These are phyloP conservation scores for Theobroma grandiflorum DNA, from an alignment of 441 rosid species.

Conservation along the genomic window DNA sequence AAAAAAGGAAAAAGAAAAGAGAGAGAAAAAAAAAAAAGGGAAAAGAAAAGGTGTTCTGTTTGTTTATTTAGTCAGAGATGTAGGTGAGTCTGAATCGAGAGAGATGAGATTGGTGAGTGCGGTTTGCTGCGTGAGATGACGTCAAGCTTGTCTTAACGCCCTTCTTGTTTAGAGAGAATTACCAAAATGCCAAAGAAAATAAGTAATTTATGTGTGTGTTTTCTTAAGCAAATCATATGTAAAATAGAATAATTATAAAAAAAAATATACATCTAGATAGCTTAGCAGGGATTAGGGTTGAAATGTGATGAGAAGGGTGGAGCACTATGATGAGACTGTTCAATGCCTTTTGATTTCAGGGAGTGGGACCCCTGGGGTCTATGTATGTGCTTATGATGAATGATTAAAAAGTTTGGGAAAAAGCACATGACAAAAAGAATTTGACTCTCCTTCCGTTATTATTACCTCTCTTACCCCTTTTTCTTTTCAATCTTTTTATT, in stretches of 20 bases:
- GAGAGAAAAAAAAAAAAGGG: neutral
- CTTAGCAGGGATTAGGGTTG: neutral
- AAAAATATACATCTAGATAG: no score
- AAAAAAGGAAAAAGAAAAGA: neutral
- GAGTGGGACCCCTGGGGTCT: neutral
- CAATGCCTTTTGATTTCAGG: neutral
- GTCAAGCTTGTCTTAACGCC: neutral
- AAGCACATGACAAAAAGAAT: conserved; percentile 21
- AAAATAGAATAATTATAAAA: no score
- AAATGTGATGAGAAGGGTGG: neutral
- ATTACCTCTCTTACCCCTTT: neutral
- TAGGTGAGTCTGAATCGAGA: conserved; percentile 18
- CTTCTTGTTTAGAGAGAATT: neutral
- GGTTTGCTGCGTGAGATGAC: conserved; percentile 28
- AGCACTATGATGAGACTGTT: conserved; percentile 8
- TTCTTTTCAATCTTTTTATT: neutral
- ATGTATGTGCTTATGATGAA: neutral
- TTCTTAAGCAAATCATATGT: no score
- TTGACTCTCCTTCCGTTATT: conserved; percentile 27
- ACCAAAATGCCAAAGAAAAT: neutral
- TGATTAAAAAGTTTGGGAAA: conserved; percentile 25
- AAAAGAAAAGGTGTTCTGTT: neutral
- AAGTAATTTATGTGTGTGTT: no score
- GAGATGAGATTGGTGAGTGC: conserved; percentile 18
- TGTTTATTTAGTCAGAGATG: neutral